Evolutionary conservation across 2,329 filamentous ascomycete genomes (phyloP), one percentile per base, ranked within the genome.

Genomic region (Claviceps capensis): DNA sequence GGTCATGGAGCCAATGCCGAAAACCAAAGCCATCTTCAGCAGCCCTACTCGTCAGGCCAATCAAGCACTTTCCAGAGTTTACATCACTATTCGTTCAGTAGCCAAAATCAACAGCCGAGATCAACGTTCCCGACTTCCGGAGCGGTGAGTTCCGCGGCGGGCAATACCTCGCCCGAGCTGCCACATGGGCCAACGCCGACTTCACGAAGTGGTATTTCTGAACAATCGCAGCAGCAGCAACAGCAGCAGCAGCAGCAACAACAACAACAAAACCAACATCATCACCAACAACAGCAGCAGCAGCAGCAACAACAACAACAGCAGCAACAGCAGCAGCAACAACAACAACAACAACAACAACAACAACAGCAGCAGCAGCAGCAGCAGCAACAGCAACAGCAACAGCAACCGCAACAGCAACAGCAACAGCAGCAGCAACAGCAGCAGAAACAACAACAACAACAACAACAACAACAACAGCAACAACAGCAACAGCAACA

Each of bases 1-100:
- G 51, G 80, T 67, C 82, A 84, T 72, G 78, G 76, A 65, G 75
- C 76, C 70, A 78, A 82, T 73, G 71, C 80, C 71, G 76, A 75
- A 69, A 75, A 79, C 66, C 80, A 83, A 67, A 75, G 74, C 66
- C 79, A 84, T 65, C 74, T 76, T 66, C 73, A 79, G 65, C 78
- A 83, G 66, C 70, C 76, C 61, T 86, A 84, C 71, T 78, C 81
- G 53, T 62, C 75, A 47, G 55, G 62, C 50, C 64, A 67, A 52
- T 61, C 65, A 52, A 61, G 61, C 52, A 55, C 38, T 43, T 54
- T 54, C 44, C 51, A 52, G 49, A 43, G 43, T 37, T 49, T 49
- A 6, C 53, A 56, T 36, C 55, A 52, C 19, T 54, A 54, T 36
- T 48, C 47, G 34, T 53, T 53, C 48, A 55, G 36, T 45, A 53